These are phyloP conservation scores for Fusarium secorum DNA, from an alignment of 2,329 filamentous ascomycete genomes.

Conservation along the genomic window DNA sequence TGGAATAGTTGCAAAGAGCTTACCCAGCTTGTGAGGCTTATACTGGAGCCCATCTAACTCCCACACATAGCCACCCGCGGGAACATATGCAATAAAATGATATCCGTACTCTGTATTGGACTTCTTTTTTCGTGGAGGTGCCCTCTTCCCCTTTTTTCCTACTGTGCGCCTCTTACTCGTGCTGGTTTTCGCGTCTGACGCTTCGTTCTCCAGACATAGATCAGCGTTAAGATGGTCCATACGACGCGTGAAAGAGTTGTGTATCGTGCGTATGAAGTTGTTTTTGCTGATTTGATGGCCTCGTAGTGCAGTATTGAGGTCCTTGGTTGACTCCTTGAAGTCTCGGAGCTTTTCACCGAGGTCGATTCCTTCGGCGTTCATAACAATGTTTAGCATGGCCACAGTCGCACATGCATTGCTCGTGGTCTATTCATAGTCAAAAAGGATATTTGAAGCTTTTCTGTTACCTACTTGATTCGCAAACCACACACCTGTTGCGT, in stretches of 20 bases:
- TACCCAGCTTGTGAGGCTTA: constrained; percentile 62
- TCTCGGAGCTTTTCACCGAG: constrained; percentile 74
- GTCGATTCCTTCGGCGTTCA: constrained; percentile 74
- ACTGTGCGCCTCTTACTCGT: constrained; percentile 44
- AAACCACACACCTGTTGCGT: constrained; percentile 79
- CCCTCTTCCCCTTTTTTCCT: constrained; percentile 48
- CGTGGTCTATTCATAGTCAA: constrained; percentile 64
- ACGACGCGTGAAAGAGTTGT: constrained; percentile 86
- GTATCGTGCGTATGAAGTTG: constrained; percentile 77
- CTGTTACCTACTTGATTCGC: constrained; percentile 76
- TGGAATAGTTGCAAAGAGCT: background rate
- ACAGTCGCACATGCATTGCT: constrained; percentile 92
- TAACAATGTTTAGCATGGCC: constrained; percentile 90
- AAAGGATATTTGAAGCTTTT: background rate
- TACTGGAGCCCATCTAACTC: constrained; percentile 85
- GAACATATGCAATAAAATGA: constrained; percentile 91
- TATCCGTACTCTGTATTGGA: constrained; percentile 69
- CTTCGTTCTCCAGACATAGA: constrained; percentile 67
- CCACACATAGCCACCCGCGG: constrained; percentile 78
- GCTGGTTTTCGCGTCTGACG: constrained; percentile 49
- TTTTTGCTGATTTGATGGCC: constrained; percentile 80
- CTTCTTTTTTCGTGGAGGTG: constrained; percentile 47
- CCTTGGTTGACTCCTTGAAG: constrained; percentile 77
- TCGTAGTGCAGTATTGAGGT: constrained; percentile 74
- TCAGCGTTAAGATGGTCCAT: constrained; percentile 80